phyloP scores from a whole-genome alignment of 768 basidiomycete genomes.

The Lepiota brunneoincarnata region DNA sequence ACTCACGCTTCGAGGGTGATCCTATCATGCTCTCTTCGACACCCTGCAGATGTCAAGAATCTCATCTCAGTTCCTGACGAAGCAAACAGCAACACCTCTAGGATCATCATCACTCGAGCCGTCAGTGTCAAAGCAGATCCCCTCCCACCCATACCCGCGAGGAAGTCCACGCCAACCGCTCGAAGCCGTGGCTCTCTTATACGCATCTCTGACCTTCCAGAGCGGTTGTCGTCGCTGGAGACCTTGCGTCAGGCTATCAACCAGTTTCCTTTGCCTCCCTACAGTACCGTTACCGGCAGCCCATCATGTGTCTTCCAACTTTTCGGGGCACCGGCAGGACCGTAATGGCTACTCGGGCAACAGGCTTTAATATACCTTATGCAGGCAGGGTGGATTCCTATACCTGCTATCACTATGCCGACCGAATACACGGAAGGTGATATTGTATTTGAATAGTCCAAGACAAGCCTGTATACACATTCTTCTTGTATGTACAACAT shows the following conservation, averaged over 20 bases:
- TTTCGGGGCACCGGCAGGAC: too few relatives aligned
- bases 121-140: not conserved
- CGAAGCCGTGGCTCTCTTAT: not conserved
- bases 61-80: not conserved
- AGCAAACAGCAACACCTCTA: not conserved
- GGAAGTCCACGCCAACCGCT: not conserved
- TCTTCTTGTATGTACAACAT: too few relatives aligned
- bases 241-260: not conserved
- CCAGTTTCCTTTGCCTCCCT: conserved; percentile 4
- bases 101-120: not conserved
- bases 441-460: too few relatives aligned
- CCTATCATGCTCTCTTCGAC: conserved; percentile 9
- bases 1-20: not conserved
- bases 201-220: not conserved
- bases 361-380: too few relatives aligned
- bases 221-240: conserved; percentile 2
- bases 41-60: conserved; percentile 2
- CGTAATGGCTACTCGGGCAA: too few relatives aligned
- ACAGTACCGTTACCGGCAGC: too few relatives aligned
- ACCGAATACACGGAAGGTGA: too few relatives aligned
- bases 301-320: too few relatives aligned
- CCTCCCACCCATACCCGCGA: not conserved
- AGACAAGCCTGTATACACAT: too few relatives aligned
- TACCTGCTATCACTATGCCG: too few relatives aligned
- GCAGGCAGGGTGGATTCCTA: too few relatives aligned